Conservation (phyloP, 2,329 filamentous ascomycete genomes). For the Aspergillus arachidicola region DNA sequence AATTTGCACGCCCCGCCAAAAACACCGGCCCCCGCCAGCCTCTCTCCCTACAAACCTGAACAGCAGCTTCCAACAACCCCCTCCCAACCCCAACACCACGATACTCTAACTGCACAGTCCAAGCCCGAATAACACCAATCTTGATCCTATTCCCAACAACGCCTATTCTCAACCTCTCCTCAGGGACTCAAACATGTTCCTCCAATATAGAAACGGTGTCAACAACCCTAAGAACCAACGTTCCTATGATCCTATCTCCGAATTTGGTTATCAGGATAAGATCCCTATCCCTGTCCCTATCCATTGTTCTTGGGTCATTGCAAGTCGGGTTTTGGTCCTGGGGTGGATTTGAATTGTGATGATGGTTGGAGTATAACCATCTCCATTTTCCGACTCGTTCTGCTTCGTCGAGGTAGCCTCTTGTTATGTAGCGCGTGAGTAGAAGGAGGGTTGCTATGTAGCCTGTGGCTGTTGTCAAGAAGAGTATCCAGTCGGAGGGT, state of each 20-base stretch:
- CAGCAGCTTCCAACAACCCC: conserved; percentile 72
- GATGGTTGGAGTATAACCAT: not conserved
- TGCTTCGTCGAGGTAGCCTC: conserved; percentile 60
- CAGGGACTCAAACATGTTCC: not conserved
- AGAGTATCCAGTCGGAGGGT: conserved; percentile 16
- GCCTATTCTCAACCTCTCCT: not conserved
- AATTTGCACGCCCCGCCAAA: conserved; percentile 58
- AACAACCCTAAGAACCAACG: conserved; percentile 59
- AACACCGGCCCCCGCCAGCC: conserved; percentile 72
- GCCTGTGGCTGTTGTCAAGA: conserved; percentile 6
- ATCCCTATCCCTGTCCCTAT: conserved; percentile 49
- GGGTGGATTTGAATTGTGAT: no score
- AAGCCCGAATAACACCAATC: conserved; percentile 68
- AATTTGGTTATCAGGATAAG: conserved; percentile 61
- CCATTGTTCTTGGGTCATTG: no score
- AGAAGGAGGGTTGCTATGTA: conserved; percentile 1
- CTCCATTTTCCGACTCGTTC: conserved; percentile 48
- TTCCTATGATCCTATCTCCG: conserved; percentile 70
- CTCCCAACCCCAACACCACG: conserved; percentile 71
- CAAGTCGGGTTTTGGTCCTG: accelerated
- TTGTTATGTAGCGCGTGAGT: conserved; percentile 8
- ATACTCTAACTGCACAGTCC: conserved; percentile 74
- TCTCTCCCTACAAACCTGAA: conserved; percentile 66
- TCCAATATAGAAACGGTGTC: not conserved
- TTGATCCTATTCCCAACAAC: not conserved